Evolutionary conservation across 108 stramenopile genomes (phyloP).

Genomic region (Phaeodactylum tricornutum): DNA sequence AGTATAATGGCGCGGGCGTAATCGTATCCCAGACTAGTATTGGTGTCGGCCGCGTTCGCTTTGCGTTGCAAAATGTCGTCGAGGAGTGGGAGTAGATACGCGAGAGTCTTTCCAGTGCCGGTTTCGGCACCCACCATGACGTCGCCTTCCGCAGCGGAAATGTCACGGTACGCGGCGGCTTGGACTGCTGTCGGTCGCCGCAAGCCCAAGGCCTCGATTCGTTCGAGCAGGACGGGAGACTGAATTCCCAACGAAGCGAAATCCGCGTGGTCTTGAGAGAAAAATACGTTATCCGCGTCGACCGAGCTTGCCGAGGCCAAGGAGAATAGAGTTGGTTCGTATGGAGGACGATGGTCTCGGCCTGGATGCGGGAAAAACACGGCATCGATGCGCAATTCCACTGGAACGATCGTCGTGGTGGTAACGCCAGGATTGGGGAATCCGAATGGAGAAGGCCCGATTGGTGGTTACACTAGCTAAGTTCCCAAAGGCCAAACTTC

Average conservation of each 20-base stretch:
- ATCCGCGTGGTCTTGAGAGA: not conserved
- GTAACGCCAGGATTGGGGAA: too few species aligned
- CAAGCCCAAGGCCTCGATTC: conserved; percentile 34
- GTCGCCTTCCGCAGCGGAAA: conserved; percentile 25
- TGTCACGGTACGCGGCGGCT: conserved; percentile 43
- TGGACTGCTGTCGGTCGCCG: conserved; percentile 64
- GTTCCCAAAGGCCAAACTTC: too few species aligned
- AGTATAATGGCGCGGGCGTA: conserved; percentile 72
- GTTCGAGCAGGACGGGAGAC: conserved; percentile 46
- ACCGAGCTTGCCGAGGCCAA: too few species aligned
- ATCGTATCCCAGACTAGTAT: conserved; percentile 24
- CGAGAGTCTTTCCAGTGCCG: conserved; percentile 93
- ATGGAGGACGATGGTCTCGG: too few species aligned
- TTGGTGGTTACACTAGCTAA: too few species aligned
- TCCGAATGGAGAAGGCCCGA: too few species aligned
- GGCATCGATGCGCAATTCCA: too few species aligned
- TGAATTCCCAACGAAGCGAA: conserved; percentile 63
- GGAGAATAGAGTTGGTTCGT: too few species aligned
- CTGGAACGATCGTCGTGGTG: too few species aligned
- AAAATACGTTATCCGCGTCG: too few species aligned
- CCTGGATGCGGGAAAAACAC: too few species aligned
- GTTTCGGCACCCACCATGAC: conserved; percentile 92
- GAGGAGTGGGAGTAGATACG: conserved; percentile 86
- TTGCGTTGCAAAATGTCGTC: conserved; percentile 63
- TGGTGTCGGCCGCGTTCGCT: conserved; percentile 7